These are phyloP conservation scores for Amauroascus verrucosus DNA, from an alignment of 2,329 filamentous ascomycete genomes.

Conservation along the genomic window DNA sequence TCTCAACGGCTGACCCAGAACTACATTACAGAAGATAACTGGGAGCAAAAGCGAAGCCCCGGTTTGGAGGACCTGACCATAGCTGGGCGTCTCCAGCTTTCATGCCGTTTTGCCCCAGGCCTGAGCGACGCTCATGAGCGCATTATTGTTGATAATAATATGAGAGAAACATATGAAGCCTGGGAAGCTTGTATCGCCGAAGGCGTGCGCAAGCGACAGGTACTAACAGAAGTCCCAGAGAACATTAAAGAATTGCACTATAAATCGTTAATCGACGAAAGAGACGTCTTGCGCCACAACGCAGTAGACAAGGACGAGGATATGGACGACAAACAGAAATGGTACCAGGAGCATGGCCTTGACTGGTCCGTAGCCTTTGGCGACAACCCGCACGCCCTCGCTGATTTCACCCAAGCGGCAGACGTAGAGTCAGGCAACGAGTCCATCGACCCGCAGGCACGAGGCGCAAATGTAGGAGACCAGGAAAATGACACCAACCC, in stretches of 20 bases:
- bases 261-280: constrained; percentile 63
- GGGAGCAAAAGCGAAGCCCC: constrained; percentile 49
- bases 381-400: constrained; percentile 56
- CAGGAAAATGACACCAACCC: constrained; percentile 14
- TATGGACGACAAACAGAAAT: constrained; percentile 42
- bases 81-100: constrained; percentile 71
- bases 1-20: constrained; percentile 73
- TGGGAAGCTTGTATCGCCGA: constrained; percentile 90
- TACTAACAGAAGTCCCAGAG: constrained; percentile 63
- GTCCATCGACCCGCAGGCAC: constrained; percentile 21
- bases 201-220: constrained; percentile 63
- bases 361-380: constrained; percentile 86
- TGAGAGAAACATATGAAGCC: constrained; percentile 83
- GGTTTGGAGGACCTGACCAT: constrained; percentile 67
- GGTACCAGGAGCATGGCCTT: constrained; percentile 67
- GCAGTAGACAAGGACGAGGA: constrained; percentile 48
- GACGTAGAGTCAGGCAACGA: background rate
- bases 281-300: constrained; percentile 65
- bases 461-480: constrained; percentile 19
- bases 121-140: constrained; percentile 75
- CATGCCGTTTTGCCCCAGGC: constrained; percentile 74
- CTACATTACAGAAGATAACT: constrained; percentile 76
- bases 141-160: constrained; percentile 79
- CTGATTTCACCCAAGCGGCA: constrained; percentile 44
- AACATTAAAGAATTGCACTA: constrained; percentile 68